phyloP scores from a whole-genome alignment of 2,329 filamentous ascomycete species.

The Diaporthe sp. region DNA sequence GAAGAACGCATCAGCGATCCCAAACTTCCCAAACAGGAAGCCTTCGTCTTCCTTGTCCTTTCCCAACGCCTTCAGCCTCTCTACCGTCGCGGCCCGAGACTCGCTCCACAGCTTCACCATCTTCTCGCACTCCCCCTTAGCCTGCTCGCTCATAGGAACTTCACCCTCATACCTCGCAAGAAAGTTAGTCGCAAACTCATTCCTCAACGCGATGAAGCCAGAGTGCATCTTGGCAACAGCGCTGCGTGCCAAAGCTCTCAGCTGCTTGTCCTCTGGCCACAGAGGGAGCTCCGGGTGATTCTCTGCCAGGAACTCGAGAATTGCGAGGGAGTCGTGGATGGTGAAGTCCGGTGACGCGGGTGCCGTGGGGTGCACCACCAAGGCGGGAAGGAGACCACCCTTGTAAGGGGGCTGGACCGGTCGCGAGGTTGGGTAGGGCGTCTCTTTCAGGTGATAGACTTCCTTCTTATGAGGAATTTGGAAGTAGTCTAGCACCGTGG shows the following conservation, averaged over 20 bases:
- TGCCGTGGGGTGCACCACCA: not conserved
- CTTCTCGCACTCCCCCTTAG: not conserved
- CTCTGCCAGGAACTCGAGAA: not conserved
- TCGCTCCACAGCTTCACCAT: not conserved
- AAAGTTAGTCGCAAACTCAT: not conserved
- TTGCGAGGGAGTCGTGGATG: conserved; percentile 5
- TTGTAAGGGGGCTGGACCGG: not conserved
- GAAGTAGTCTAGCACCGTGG: not conserved
- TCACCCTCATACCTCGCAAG: not conserved
- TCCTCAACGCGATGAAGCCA: not conserved
- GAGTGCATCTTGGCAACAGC: not conserved
- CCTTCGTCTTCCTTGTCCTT: not conserved
- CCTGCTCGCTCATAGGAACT: not conserved
- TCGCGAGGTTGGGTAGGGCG: not conserved
- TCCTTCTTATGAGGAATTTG: not conserved
- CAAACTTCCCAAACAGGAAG: not conserved
- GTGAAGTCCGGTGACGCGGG: not conserved
- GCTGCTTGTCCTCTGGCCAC: not conserved
- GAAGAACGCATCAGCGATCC: not conserved
- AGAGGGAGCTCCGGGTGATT: not conserved
- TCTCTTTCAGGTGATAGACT: not conserved
- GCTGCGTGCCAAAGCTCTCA: not conserved
- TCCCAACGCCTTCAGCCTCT: not conserved
- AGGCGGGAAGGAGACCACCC: not conserved
- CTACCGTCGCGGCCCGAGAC: not conserved